Percentiles rank a stretch among this genome's conserved stretches.
Conservation (phyloP, 352 stramenopile genomes). For the Aphanomyces euteiches region DNA sequence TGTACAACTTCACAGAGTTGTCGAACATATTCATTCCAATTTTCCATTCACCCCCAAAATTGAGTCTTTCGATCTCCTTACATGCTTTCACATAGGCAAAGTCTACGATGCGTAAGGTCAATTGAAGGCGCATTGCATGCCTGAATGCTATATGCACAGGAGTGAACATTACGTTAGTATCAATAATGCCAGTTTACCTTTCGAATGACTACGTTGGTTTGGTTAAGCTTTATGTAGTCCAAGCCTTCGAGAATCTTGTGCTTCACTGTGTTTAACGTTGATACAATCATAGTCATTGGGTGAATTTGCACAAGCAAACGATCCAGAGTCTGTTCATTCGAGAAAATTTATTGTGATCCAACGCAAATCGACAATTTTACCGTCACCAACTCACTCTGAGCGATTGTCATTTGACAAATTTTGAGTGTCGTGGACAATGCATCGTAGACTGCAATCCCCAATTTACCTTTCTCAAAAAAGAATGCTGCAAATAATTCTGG, state of each 20-base stretch:
- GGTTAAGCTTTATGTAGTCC: background rate
- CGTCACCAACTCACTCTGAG: constrained; percentile 40
- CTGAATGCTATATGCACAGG: constrained; percentile 42
- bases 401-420: constrained; percentile 51
- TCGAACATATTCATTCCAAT: constrained; percentile 28
- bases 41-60: constrained; percentile 47
- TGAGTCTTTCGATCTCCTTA: constrained; percentile 60
- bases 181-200: background rate
- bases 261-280: constrained; percentile 4
- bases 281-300: constrained; percentile 16
- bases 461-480: constrained; percentile 56
- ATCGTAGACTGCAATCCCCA: constrained; percentile 77
- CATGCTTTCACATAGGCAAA: constrained; percentile 73
- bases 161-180: constrained; percentile 16
- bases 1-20: background rate
- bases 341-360: background rate
- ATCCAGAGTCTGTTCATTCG: background rate
- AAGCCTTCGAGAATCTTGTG: constrained; percentile 4
- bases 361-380: background rate
- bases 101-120: constrained; percentile 38
- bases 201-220: background rate
- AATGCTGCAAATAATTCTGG: constrained; percentile 66
- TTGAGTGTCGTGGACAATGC: constrained; percentile 58
- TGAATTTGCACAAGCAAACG: constrained; percentile 21
- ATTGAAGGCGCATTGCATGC: constrained; percentile 24